Evolutionary conservation across 2,329 filamentous ascomycete genomes (phyloP).

Genomic region (Annulohypoxylon truncatum): DNA sequence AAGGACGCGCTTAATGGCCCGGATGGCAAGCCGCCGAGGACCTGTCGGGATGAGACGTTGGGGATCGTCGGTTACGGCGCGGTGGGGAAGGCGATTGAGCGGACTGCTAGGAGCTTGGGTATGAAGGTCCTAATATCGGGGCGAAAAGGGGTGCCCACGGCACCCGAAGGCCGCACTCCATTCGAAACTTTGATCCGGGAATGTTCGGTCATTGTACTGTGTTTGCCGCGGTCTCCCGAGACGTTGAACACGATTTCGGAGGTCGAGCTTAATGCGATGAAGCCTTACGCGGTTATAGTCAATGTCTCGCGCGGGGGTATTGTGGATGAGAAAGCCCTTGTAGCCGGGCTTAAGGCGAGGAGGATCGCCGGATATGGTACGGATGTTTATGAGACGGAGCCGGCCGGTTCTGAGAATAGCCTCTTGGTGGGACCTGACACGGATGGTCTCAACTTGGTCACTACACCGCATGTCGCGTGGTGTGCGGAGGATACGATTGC

Average conservation of each 20-base stretch:
- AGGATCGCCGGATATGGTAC: conserved; percentile 48
- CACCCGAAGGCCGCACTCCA: conserved; percentile 40
- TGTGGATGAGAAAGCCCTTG: conserved; percentile 47
- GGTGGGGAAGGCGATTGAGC: conserved; percentile 45
- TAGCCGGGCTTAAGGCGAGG: conserved; percentile 43
- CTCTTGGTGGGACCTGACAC: conserved; percentile 41
- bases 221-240: conserved; percentile 46
- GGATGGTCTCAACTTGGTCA: conserved; percentile 47
- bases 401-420: conserved; percentile 42
- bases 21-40: conserved; percentile 45
- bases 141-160: conserved; percentile 42
- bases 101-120: conserved; percentile 39
- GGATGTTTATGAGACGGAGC: conserved; percentile 48
- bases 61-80: conserved; percentile 51
- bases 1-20: conserved; percentile 41
- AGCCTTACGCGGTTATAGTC: conserved; percentile 42
- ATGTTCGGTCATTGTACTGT: conserved; percentile 46
- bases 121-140: conserved; percentile 47
- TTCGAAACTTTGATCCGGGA: conserved; percentile 46
- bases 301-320: conserved; percentile 51
- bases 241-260: conserved; percentile 45
- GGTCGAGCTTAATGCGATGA: conserved; percentile 45
- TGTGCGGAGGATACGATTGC: conserved; percentile 46
- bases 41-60: conserved; percentile 43
- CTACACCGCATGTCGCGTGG: conserved; percentile 51